Evolutionary conservation across 1,284 basidiomycete genomes (phyloP).

Genomic region (Puccinia horiana): DNA sequence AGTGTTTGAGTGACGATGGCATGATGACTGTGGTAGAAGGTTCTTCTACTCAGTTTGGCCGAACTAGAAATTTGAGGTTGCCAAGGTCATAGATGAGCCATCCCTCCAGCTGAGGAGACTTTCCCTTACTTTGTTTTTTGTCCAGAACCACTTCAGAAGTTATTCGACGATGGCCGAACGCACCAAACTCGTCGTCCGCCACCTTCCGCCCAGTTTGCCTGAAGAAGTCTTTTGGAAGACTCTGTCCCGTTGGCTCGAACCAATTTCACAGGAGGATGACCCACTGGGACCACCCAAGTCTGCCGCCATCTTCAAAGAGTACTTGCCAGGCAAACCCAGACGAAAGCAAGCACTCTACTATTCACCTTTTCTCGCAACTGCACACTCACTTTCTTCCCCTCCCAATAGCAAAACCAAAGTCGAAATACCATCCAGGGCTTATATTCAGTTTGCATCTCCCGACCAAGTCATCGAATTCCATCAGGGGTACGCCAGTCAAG

Average conservation of each 20-base stretch:
- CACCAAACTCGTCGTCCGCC: slow-evolving; percentile 82
- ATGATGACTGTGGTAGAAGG: too few species aligned
- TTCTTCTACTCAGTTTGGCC: too few species aligned
- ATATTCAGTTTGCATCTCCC: slow-evolving; percentile 80
- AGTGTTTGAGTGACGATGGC: too few species aligned
- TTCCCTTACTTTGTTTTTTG: neutral
- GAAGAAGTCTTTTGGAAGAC: slow-evolving; percentile 91
- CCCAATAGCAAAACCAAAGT: slow-evolving; percentile 33
- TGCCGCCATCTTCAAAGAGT: slow-evolving; percentile 18
- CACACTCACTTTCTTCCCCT: neutral
- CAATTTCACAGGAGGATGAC: slow-evolving; percentile 71
- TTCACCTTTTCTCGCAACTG: neutral
- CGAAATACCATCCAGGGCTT: slow-evolving; percentile 63
- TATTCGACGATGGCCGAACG: slow-evolving; percentile 21
- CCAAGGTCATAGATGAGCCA: too few species aligned
- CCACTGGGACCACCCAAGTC: slow-evolving; percentile 70
- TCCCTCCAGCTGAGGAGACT: neutral
- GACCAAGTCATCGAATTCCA: slow-evolving; percentile 75
- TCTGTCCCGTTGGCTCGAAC: slow-evolving; percentile 77
- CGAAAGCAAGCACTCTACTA: slow-evolving; percentile 42
- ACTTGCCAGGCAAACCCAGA: slow-evolving; percentile 51
- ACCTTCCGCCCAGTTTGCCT: slow-evolving; percentile 86
- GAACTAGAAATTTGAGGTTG: too few species aligned
- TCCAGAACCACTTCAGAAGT: neutral
- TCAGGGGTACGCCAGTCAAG: slow-evolving; percentile 82